Evolutionary conservation across 176 grass and related monocot genomes (phyloP).

Genomic region (Urochloa ruziziensis): DNA sequence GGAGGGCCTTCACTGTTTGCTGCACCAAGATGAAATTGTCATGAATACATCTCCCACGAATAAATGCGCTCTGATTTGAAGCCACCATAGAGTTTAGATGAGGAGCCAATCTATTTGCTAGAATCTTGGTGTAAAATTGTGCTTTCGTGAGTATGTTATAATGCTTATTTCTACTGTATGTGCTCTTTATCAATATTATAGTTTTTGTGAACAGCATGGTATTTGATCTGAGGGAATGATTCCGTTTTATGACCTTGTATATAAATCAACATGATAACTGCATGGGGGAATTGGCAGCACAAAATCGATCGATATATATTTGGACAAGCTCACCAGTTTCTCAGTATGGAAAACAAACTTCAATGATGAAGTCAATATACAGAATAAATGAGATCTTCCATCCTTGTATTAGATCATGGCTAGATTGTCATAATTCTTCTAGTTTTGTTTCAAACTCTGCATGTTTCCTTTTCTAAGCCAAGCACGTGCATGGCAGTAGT

Average conservation of each 20-base stretch:
- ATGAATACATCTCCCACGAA: too few species aligned
- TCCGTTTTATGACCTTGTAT: background rate
- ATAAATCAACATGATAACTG: background rate
- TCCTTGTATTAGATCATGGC: background rate
- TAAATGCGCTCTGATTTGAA: too few species aligned
- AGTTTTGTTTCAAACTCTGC: background rate
- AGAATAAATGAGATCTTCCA: background rate
- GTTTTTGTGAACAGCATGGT: background rate
- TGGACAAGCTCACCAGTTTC: background rate
- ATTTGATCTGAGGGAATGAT: background rate
- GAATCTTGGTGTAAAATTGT: too few species aligned
- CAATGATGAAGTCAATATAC: background rate
- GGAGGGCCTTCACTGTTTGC: too few species aligned
- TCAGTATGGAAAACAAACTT: background rate
- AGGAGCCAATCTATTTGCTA: too few species aligned
- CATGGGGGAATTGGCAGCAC: background rate
- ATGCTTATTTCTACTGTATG: conserved; percentile 9
- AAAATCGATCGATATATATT: background rate
- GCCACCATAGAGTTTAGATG: too few species aligned
- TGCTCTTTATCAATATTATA: background rate
- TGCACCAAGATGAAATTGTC: too few species aligned
- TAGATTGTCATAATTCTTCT: background rate
- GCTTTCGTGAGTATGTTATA: background rate
- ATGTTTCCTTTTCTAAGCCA: background rate
- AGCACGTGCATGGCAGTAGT: background rate